Percentiles rank a stretch among this genome's conserved stretches.
Conservation (phyloP, 140 eudicot species). For the Erigeron philadelphicus region DNA sequence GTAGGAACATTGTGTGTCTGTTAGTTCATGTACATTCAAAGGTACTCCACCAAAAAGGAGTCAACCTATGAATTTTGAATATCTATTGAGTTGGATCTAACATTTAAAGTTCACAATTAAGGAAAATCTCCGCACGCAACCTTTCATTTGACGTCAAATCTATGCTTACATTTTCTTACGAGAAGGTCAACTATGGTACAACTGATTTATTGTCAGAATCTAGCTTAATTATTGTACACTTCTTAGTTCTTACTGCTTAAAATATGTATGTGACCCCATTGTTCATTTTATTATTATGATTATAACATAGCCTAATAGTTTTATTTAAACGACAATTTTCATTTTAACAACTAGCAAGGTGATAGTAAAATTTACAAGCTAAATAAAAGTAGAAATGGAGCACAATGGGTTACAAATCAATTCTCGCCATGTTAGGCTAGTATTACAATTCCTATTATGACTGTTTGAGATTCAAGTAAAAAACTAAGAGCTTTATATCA, state of each 20-base stretch:
- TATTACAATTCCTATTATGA: too few relatives aligned
- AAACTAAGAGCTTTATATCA: too few relatives aligned
- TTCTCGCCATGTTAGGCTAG: too few relatives aligned
- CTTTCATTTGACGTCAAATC: neutral
- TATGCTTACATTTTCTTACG: neutral
- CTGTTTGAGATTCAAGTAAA: too few relatives aligned
- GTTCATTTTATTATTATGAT: neutral
- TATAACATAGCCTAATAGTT: neutral
- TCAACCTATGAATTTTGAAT: neutral
- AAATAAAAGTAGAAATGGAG: too few relatives aligned
- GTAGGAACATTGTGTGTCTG: conserved; percentile 15
- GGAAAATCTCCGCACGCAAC: neutral
- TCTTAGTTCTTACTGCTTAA: conserved; percentile 10
- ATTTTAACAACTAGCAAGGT: neutral
- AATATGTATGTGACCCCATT: neutral
- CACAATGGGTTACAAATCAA: too few relatives aligned
- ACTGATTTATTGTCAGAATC: neutral
- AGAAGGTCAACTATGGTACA: neutral
- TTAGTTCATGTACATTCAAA: neutral
- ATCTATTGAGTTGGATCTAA: conserved; percentile 1
- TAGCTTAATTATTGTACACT: conserved; percentile 7
- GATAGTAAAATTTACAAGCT: too few relatives aligned
- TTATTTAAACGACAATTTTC: neutral
- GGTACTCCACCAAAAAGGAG: neutral
- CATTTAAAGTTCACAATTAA: neutral